Percentiles rank a stretch among this genome's conserved stretches.
Evolutionary conservation across 176 grass and related monocot genomes (phyloP).

Genomic region (Cenchrus purpureus): DNA sequence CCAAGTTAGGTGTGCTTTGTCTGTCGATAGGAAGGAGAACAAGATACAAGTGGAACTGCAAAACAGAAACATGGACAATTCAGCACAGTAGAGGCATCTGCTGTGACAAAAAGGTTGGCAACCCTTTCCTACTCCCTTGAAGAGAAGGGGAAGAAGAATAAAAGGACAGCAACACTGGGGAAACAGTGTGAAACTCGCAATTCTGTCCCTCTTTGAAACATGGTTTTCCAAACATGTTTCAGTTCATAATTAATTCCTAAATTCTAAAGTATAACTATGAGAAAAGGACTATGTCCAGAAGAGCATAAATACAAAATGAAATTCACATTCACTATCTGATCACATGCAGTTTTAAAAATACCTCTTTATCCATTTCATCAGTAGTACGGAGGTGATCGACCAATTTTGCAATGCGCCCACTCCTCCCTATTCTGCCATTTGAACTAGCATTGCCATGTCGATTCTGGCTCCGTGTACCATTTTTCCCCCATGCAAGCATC

Average conservation of each 20-base stretch:
- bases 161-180: slow-evolving; percentile 20
- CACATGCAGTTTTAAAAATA: slow-evolving; percentile 32
- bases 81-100: slow-evolving; percentile 24
- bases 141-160: neutral
- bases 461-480: slow-evolving; percentile 81
- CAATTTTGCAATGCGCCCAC: slow-evolving; percentile 64
- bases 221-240: slow-evolving; percentile 27
- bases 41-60: slow-evolving; percentile 63
- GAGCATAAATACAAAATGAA: slow-evolving; percentile 29
- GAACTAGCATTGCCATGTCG: slow-evolving; percentile 61
- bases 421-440: slow-evolving; percentile 62
- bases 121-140: slow-evolving; percentile 1
- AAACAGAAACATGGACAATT: slow-evolving; percentile 33
- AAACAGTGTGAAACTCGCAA: neutral
- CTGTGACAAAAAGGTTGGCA: slow-evolving; percentile 5
- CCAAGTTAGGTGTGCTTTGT: slow-evolving; percentile 52
- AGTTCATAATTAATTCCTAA: slow-evolving; percentile 14
- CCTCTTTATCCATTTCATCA: slow-evolving; percentile 70
- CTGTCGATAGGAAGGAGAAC: slow-evolving; percentile 63
- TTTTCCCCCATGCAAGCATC: slow-evolving; percentile 87
- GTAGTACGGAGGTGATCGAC: slow-evolving; percentile 60
- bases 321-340: neutral
- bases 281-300: neutral
- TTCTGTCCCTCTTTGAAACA: neutral
- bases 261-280: slow-evolving; percentile 8